Evolutionary conservation across 306 rosid species (phyloP), one percentile per base, ranked within the genome.

Genomic region (Phaseolus lunatus): DNA sequence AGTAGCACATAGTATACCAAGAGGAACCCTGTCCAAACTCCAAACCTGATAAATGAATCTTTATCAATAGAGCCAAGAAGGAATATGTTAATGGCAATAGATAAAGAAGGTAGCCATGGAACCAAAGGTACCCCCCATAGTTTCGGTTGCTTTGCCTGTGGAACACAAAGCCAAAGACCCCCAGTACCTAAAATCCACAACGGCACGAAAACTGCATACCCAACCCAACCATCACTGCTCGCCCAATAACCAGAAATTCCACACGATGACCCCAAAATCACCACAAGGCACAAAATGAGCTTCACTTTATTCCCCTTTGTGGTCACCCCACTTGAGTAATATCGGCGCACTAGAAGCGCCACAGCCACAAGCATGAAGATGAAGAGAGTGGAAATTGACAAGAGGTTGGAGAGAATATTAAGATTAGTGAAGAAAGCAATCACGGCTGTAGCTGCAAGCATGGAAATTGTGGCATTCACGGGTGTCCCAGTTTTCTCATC

Each of bases 61-160:
- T 9, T 77, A 31, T 92, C 97, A 19, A 90, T 86, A 1, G 97
- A 93, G 37, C 97, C 97, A 16, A 93, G 88, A 58, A 93, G 88
- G 83, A 93, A 93, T 14, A 93, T 77, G 79, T 93, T 93, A 3
- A 93, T 84, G 45, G 87, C 89, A 35, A 93, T 89, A 0, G 97
- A 93, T 0, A 83, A 8, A 2, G 94, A 89, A 20, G 97, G 97
- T 27, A 93, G 29, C 92, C 89, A 93, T 2, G 97, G 97, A 35
- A 93, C 91, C 65, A 93, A 48, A 1, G 97, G 97, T 14, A 88
- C 92, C 0, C 96, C 97, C 97, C 97, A 93, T 4, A 88, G 48
- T 50, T 80, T 87, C 0, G 96, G 97, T 20, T 66, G 52, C 81
- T 78, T 90, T 3, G 93, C 97, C 41, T 82, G 89, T 0, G 97